Percentiles rank a stretch among this genome's conserved stretches.
Evolutionary conservation across 2,329 filamentous ascomycete genomes (phyloP).

Genomic region (Plenodomus tracheiphilus): DNA sequence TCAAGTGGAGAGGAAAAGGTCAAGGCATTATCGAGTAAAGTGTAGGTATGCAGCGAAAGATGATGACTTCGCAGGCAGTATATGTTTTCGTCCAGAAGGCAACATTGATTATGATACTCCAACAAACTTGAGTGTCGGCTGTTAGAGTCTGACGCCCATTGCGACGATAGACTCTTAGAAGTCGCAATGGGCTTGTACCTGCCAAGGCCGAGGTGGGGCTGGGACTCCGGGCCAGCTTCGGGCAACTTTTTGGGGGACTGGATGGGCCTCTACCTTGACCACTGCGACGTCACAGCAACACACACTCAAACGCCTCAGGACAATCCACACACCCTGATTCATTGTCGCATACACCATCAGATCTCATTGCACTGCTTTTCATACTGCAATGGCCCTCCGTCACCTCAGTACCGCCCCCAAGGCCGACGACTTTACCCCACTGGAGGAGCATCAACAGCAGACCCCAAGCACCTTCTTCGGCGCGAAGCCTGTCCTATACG

Average conservation of each 20-base stretch:
- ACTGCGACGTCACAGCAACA: not conserved
- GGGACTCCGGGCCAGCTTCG: conserved; percentile 21
- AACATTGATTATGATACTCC: too few relatives aligned
- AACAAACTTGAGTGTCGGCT: too few relatives aligned
- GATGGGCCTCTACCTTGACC: conserved; percentile 4
- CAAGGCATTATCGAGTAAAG: conserved; percentile 22
- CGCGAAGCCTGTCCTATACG: conserved; percentile 72
- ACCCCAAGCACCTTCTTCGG: conserved; percentile 74
- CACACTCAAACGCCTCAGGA: not conserved
- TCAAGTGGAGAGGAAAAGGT: conserved; percentile 3
- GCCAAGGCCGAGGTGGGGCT: conserved; percentile 12
- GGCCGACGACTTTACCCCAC: conserved; percentile 62
- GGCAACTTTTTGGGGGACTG: conserved; percentile 21
- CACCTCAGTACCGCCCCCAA: conserved; percentile 63
- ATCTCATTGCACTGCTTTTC: not conserved
- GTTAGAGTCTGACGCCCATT: not conserved
- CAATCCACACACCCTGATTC: not conserved
- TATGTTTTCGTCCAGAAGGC: not conserved
- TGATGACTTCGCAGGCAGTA: not conserved
- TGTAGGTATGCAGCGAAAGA: not conserved
- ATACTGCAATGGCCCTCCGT: conserved; percentile 39
- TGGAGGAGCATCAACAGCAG: conserved; percentile 70
- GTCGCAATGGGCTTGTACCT: conserved; percentile 5
- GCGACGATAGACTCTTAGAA: not conserved
- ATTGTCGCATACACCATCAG: not conserved